phyloP scores from a whole-genome alignment of 768 basidiomycete genomes.

The Tulasnella sp. region DNA sequence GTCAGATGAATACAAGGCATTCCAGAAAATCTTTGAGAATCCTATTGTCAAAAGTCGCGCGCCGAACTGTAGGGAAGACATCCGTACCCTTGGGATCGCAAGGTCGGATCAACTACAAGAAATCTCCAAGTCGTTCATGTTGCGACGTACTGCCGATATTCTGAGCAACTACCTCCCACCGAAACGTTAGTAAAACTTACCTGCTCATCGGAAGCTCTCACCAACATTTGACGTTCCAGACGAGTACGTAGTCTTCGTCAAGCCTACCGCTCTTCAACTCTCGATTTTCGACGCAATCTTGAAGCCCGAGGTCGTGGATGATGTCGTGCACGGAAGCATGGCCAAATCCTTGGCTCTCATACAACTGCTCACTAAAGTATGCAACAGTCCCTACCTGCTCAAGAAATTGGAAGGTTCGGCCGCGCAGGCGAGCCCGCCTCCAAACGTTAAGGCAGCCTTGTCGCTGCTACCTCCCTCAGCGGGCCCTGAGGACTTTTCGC shows the following conservation, averaged over 20 bases:
- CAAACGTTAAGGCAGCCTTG: conserved; percentile 46
- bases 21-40: conserved; percentile 75
- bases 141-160: conserved; percentile 81
- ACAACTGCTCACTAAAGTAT: conserved; percentile 78
- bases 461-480: conserved; percentile 32
- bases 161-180: conserved; percentile 83
- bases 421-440: conserved; percentile 39
- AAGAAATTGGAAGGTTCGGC: conserved; percentile 55
- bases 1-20: conserved; percentile 68
- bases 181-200: conserved; percentile 53
- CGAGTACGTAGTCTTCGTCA: conserved; percentile 97
- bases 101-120: conserved; percentile 65
- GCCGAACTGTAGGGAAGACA: conserved; percentile 65
- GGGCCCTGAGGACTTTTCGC: conserved; percentile 50
- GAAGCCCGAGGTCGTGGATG: conserved; percentile 61
- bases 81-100: conserved; percentile 71
- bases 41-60: conserved; percentile 84
- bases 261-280: conserved; percentile 78
- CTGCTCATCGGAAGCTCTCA: background rate
- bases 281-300: conserved; percentile 75
- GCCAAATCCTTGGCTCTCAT: conserved; percentile 78
- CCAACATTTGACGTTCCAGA: conserved; percentile 46
- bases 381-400: conserved; percentile 84
- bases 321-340: conserved; percentile 63
- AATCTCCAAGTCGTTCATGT: conserved; percentile 82